Percentiles rank a stretch among this genome's conserved stretches.
These are phyloP conservation scores for Canavalia gladiata DNA, from an alignment of 306 rosid species.

Conservation along the genomic window DNA sequence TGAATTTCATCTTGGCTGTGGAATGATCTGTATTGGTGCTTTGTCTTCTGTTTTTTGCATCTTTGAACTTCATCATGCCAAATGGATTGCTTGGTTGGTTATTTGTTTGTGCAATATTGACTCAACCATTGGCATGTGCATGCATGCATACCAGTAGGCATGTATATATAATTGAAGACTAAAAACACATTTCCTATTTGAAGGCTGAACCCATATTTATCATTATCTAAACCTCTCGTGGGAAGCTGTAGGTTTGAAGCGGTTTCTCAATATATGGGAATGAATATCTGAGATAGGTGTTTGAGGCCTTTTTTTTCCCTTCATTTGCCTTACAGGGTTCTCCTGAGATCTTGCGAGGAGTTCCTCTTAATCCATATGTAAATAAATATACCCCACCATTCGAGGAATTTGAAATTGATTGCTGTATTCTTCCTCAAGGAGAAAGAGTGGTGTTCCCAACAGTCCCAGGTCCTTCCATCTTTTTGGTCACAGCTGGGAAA, in stretches of 20 bases:
- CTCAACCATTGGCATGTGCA: conserved; percentile 20
- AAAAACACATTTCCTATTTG: neutral
- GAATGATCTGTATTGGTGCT: neutral
- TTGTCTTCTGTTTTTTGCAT: conserved; percentile 17
- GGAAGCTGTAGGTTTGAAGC: neutral
- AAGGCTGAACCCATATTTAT: neutral
- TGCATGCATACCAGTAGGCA: conserved; percentile 4
- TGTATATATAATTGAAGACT: conserved; percentile 23
- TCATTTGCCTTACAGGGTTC: conserved; percentile 65
- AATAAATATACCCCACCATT: conserved; percentile 81
- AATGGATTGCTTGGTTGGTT: conserved; percentile 1
- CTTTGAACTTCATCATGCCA: neutral
- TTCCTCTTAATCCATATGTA: conserved; percentile 64
- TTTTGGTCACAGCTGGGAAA: conserved; percentile 69
- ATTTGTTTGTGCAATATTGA: conserved; percentile 55
- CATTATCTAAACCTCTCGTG: neutral
- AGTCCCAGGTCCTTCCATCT: conserved; percentile 84
- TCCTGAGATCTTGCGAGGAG: conserved; percentile 84
- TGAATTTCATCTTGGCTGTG: neutral
- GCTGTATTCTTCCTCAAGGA: conserved; percentile 71
- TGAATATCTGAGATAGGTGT: neutral
- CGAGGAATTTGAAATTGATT: conserved; percentile 90
- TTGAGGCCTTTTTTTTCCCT: neutral
- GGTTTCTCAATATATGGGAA: neutral
- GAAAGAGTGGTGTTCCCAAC: conserved; percentile 70